These are phyloP conservation scores for Lunularia cruciata DNA, from an alignment of 225 moss, liverwort and hornwort species.

Conservation along the genomic window DNA sequence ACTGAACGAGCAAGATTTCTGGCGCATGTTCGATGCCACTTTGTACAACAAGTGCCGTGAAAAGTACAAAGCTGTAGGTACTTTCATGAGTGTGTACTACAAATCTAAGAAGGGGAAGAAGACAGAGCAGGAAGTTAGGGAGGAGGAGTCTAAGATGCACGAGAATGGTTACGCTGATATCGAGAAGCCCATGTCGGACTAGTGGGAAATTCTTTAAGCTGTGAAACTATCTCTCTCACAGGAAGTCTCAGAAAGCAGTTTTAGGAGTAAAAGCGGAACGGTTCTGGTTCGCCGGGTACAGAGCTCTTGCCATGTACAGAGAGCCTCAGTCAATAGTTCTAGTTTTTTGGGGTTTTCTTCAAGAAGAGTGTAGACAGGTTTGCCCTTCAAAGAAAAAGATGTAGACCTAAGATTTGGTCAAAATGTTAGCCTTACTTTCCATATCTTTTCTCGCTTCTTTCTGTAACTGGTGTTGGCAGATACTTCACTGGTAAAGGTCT, in stretches of 20 bases:
- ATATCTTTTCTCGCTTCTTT: too few species aligned
- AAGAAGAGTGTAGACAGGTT: too few species aligned
- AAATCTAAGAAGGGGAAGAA: conserved; percentile 98
- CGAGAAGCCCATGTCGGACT: conserved; percentile 58
- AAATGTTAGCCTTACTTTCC: too few species aligned
- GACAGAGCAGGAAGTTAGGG: conserved; percentile 87
- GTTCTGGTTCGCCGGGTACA: neutral
- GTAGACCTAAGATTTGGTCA: too few species aligned
- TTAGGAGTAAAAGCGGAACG: neutral
- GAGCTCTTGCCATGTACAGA: conserved; percentile 3
- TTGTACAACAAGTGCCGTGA: conserved; percentile 84
- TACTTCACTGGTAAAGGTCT: too few species aligned
- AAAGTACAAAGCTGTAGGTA: conserved; percentile 94
- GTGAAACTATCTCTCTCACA: neutral
- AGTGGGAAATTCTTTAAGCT: neutral
- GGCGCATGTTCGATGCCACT: conserved; percentile 90
- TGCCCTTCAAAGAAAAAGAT: too few species aligned
- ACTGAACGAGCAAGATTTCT: conserved; percentile 87
- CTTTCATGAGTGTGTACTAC: conserved; percentile 99
- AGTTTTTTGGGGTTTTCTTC: too few species aligned
- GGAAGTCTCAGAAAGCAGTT: neutral
- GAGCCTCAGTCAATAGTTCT: too few species aligned
- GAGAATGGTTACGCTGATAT: conserved; percentile 71
- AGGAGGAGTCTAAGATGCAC: conserved; percentile 83
- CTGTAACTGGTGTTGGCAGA: too few species aligned